A percentile compares a stretch with the other conserved stretches of the same genome.
These are phyloP conservation scores for Entophlyctis luteolus DNA, from an alignment of 192 early-diverging fungal genomes.

Conservation along the genomic window DNA sequence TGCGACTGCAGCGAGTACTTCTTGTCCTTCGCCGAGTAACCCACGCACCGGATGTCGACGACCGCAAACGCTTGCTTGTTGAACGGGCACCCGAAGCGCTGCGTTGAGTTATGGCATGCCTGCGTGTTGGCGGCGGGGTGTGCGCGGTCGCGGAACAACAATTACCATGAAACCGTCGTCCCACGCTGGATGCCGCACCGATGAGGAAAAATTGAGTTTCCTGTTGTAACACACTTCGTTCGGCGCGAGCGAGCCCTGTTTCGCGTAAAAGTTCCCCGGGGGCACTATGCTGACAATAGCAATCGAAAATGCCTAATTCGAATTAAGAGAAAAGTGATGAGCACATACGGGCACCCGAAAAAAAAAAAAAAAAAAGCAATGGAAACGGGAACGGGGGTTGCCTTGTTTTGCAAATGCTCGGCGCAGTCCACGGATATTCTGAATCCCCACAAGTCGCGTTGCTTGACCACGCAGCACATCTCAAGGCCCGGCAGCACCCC, in stretches of 20 bases:
- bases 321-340: neutral
- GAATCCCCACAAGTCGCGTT: slow-evolving; percentile 6
- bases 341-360: neutral
- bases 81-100: slow-evolving; percentile 2
- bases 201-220: slow-evolving; percentile 3
- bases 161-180: slow-evolving; percentile 9
- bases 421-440: slow-evolving; percentile 3
- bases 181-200: neutral
- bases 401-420: slow-evolving; percentile 4
- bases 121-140: neutral
- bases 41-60: slow-evolving; percentile 10
- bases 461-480: neutral
- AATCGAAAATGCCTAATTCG: slow-evolving; percentile 5
- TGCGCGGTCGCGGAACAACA: neutral
- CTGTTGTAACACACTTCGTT: slow-evolving; percentile 6
- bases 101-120: slow-evolving; percentile 15
- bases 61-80: neutral
- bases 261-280: neutral
- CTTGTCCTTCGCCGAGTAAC: slow-evolving; percentile 11
- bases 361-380: too few species aligned
- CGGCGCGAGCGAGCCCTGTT: neutral
- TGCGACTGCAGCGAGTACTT: slow-evolving; percentile 3
- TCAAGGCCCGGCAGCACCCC: neutral
- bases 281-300: slow-evolving; percentile 14
- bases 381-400: too few species aligned